Percentiles rank a stretch among this genome's conserved stretches.
Conservation (phyloP, 768 basidiomycete genomes). For the Tulasnella sp. region DNA sequence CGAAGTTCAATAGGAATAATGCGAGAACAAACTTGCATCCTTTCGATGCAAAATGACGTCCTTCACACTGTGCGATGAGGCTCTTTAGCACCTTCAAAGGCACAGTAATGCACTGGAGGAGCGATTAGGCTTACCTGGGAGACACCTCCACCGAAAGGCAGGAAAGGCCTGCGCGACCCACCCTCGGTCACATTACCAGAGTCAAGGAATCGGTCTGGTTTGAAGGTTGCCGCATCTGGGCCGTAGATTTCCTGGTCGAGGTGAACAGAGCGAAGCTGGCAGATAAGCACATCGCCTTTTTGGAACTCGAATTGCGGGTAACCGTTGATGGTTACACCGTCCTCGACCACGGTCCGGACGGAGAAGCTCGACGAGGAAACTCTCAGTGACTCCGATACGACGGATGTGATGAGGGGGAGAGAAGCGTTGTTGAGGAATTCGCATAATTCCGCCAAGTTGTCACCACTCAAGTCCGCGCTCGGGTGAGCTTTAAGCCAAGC, state of each 20-base stretch:
- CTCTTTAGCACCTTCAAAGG: neutral
- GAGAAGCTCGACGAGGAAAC: constrained; percentile 19
- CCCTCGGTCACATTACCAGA: neutral
- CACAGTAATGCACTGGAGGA: neutral
- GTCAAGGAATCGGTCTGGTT: constrained; percentile 17
- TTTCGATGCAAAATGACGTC: constrained; percentile 31
- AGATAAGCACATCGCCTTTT: constrained; percentile 13
- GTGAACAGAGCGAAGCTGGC: constrained; percentile 10
- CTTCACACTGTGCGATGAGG: constrained; percentile 29
- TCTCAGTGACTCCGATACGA: neutral
- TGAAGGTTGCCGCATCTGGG: constrained; percentile 6
- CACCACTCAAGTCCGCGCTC: neutral
- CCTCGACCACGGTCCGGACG: constrained; percentile 13
- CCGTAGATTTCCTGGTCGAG: constrained; percentile 13
- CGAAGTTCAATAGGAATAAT: constrained; percentile 20
- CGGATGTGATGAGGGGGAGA: constrained; percentile 10
- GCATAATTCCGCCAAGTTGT: neutral
- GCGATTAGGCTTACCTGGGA: constrained; percentile 15
- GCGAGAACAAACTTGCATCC: constrained; percentile 27
- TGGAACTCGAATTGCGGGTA: constrained; percentile 6
- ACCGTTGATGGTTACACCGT: neutral
- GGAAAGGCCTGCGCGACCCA: neutral
- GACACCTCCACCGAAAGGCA: constrained; percentile 24
- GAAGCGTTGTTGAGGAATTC: neutral
- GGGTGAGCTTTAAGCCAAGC: neutral